Base-by-base conservation (phyloP, 2,329 filamentous ascomycete genomes). In the Trichophyton rubrum region DNA sequence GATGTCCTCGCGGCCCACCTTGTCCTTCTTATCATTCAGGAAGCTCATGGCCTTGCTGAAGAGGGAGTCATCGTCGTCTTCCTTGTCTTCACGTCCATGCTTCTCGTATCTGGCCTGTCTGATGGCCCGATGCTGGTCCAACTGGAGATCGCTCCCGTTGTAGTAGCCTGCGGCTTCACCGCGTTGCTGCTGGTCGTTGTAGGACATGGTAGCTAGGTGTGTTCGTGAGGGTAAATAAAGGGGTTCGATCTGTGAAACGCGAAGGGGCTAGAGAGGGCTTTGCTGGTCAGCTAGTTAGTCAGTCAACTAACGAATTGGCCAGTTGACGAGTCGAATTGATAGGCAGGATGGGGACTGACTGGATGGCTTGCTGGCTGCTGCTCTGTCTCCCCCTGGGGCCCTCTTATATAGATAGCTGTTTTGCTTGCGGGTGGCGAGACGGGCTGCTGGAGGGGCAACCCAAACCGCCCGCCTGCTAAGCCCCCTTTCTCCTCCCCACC, bases 41-140 rank as follows among this genome's bases (percentile, higher is more conserved):
- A 80, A 77, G 59, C 77, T 75, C 22, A 87, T 70, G 1, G 82
- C 83, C 20, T 72, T 75, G 63, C 75, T 78, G 75, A 87, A 87
- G 47, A 87, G 65, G 3, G 66, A 68, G 3, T 59, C 60, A 40
- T 62, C 59, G 35, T 62, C 66, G 56, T 65, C 71, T 64, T 81
- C 78, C 38, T 80, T 81, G 66, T 72, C 69, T n/a, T 77, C 77
- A 4, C 59, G 55, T 22, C 59, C 49, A 11, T 49, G 38, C 15
- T 60, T 57, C 24, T 61, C 57, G 60, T 80, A 73, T 30, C 78
- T 70, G 17, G 84, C 84, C 65, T 85, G 80, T 45, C 77, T 70
- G 56, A 77, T 74, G 7, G 83, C 83, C 57, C 77, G 76, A 56
- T 75, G 76, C 68, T 81, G 78, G 65, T 85, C 81, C 9, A 59